These are phyloP conservation scores for barley (Hordeum vulgare) DNA, from an alignment of 176 grass and related monocot genomes.

Conservation along the genomic window DNA sequence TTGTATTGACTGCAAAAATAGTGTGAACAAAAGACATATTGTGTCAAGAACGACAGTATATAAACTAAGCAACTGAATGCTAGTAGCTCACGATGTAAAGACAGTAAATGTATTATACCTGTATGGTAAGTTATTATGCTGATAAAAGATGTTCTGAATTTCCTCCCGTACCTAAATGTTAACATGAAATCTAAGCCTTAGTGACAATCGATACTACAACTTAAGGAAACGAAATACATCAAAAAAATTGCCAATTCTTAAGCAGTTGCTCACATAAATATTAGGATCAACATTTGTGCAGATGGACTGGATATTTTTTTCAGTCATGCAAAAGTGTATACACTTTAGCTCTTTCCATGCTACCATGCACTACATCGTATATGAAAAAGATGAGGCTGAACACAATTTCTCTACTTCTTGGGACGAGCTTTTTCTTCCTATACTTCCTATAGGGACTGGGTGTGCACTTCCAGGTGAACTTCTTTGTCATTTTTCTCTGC, in stretches of 20 bases:
- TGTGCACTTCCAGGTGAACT: no score
- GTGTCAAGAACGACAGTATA: background rate
- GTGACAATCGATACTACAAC: background rate
- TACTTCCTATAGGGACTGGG: no score
- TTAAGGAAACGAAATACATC: background rate
- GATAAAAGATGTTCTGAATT: slow-evolving; percentile 25
- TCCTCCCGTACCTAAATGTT: slow-evolving; percentile 29
- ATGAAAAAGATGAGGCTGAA: no score
- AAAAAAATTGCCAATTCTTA: background rate
- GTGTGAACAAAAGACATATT: background rate
- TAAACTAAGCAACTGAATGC: background rate
- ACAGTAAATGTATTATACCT: slow-evolving; percentile 20
- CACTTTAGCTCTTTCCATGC: no score
- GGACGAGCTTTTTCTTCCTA: no score
- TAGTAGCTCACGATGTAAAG: background rate
- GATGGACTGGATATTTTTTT: no score
- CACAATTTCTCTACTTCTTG: no score
- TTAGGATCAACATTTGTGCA: background rate
- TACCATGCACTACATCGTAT: no score
- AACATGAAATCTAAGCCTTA: background rate
- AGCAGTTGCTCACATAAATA: background rate
- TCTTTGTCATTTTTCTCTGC: no score
- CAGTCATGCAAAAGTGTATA: no score
- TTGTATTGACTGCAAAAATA: background rate
- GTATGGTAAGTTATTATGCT: background rate